Evolutionary conservation across 2,329 filamentous ascomycete species (phyloP), one percentile per base, ranked within the genome.

Genomic region (Pseudogymnoascus sp.): DNA sequence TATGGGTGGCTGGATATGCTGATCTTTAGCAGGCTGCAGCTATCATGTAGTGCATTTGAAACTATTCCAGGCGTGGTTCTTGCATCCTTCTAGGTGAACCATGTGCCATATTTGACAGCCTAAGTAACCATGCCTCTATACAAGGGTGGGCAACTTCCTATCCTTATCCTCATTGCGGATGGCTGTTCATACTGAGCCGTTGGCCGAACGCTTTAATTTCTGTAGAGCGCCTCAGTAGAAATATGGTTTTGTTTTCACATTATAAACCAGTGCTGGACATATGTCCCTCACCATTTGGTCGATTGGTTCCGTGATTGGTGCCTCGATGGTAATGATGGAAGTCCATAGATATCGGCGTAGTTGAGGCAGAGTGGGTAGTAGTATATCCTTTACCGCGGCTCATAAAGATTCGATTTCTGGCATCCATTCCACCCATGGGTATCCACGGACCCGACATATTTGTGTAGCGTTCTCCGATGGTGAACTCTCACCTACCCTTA

Each of bases 401-500:
- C 29, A 21, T 56, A 17, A 21, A 9, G 6, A 19, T 33, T 33
- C 10, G 50, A 5, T 13, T 56, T 19, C 29, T 21, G 17, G 29
- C 19, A 17, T 21, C 11, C 40, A 44, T 44, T 42, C 38, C 17
- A 42, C 38, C 21, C 7, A 26, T 23, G 42, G 42, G 42, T 46
- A 46, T 5, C 29, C 46, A n/a, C 26, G 11, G 7, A 53, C 4
- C 15, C 2, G 9, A 3, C 9, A 13, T 7, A 2, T 19, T 3
- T 56, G 29, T 19, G n/a, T 33, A 33, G 33, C 38, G 59, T 40
- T 53, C 15, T 17, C 15, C 11, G 19, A 2, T 13, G 19, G 38
- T 40, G 11, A 56, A n/a, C 13, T 17, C 60, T 62, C 60, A 50
- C 10, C 23, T 44, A 4, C 70, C 87, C 72, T 83, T 87, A 68